phyloP scores from a whole-genome alignment of 352 stramenopile genomes.

The Globisporangium okanoganense region DNA sequence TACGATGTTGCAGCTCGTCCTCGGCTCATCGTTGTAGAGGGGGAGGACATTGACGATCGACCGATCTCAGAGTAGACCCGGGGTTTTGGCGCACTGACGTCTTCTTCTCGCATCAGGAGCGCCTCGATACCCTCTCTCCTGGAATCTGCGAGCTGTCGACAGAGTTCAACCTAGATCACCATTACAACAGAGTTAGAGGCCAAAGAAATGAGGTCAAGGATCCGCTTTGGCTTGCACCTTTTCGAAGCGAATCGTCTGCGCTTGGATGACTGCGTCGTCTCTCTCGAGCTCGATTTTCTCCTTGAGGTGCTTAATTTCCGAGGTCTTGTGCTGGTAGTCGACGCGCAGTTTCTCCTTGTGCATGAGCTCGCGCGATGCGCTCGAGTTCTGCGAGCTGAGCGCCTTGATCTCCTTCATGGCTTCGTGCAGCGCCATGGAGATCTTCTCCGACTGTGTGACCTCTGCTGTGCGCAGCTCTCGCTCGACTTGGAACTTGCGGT shows the following conservation, averaged over 20 bases:
- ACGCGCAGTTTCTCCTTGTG: constrained; percentile 52
- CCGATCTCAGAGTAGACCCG: constrained; percentile 38
- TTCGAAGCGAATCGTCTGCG: constrained; percentile 36
- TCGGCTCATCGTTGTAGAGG: not conserved
- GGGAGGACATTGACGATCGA: constrained; percentile 5
- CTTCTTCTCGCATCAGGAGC: constrained; percentile 72
- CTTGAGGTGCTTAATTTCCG: constrained; percentile 44
- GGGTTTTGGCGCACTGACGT: constrained; percentile 42
- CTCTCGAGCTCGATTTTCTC: constrained; percentile 49
- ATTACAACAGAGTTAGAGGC: not conserved
- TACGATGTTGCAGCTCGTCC: not conserved
- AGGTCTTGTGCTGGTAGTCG: constrained; percentile 50
- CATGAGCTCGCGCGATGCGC: constrained; percentile 37
- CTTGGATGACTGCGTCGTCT: constrained; percentile 43
- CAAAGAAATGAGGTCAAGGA: no score
- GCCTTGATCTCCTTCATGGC: constrained; percentile 46
- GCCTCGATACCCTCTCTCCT: constrained; percentile 38
- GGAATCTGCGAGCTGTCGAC: constrained; percentile 34
- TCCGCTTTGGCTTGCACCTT: constrained; percentile 27
- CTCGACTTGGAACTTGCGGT: constrained; percentile 45
- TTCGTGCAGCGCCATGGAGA: constrained; percentile 46
- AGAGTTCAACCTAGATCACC: constrained; percentile 22
- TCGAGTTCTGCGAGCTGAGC: constrained; percentile 45
- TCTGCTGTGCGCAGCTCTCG: constrained; percentile 46
- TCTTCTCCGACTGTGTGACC: constrained; percentile 47